These are phyloP conservation scores for Triangularia verruculosa DNA, from an alignment of 2,329 filamentous ascomycete genomes.

Conservation along the genomic window DNA sequence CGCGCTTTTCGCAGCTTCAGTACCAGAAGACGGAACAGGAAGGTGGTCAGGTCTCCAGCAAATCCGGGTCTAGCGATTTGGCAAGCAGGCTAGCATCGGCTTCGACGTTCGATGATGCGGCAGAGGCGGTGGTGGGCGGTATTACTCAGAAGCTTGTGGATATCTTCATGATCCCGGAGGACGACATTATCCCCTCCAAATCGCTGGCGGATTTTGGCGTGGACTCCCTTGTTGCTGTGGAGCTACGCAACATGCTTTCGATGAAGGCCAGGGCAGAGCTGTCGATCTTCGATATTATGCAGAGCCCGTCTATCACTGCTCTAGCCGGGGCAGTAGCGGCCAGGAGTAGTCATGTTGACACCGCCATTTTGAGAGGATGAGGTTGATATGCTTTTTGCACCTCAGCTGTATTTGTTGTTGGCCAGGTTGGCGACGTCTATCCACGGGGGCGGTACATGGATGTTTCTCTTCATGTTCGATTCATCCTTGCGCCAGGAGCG, in stretches of 20 bases:
- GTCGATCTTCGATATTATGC: slow-evolving; percentile 38
- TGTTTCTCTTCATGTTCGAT: no score
- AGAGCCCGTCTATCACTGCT: slow-evolving; percentile 21
- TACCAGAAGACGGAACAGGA: slow-evolving; percentile 14
- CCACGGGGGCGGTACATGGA: no score
- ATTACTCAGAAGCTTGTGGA: slow-evolving; percentile 33
- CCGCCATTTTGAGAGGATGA: not conserved
- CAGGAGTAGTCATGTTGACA: slow-evolving; percentile 15
- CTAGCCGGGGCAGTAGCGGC: slow-evolving; percentile 19
- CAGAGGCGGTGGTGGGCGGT: slow-evolving; percentile 22
- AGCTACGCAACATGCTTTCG: slow-evolving; percentile 42
- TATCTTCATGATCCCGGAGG: slow-evolving; percentile 32
- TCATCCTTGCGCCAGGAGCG: no score
- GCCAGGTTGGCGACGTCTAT: not conserved
- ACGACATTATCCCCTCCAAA: slow-evolving; percentile 32
- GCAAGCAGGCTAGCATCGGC: slow-evolving; percentile 9
- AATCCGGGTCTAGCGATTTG: slow-evolving; percentile 12
- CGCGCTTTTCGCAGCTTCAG: slow-evolving; percentile 19
- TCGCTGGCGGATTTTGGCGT: slow-evolving; percentile 36
- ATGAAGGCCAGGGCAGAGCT: slow-evolving; percentile 35
- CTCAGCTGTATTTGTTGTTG: no score
- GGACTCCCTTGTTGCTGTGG: slow-evolving; percentile 44
- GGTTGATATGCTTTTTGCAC: not conserved
- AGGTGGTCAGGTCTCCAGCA: not conserved
- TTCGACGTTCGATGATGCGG: slow-evolving; percentile 17